phyloP scores from a whole-genome alignment of 108 stramenopile species.

The Fistulifera solaris region DNA sequence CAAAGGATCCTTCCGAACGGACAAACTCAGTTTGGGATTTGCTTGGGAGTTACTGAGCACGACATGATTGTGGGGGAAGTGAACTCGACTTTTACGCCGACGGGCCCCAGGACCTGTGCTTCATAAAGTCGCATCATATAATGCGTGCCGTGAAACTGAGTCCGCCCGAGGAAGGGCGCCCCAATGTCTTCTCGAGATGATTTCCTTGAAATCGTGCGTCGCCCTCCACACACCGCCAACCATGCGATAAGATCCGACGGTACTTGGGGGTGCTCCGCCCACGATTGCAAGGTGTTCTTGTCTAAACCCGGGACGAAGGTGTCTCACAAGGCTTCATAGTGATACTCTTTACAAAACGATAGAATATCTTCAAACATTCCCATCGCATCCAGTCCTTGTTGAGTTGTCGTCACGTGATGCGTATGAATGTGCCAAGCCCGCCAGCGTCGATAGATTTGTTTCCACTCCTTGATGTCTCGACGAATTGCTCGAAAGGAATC shows the following conservation, averaged over 20 bases:
- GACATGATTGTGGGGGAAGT: no score
- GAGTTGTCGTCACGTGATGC: slow-evolving; percentile 3
- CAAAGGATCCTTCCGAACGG: no score
- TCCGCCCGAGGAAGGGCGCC: no score
- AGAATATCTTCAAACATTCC: neutral
- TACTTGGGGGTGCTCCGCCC: neutral
- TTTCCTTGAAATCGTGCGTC: neutral
- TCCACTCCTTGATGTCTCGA: neutral
- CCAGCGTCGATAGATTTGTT: slow-evolving; percentile 4
- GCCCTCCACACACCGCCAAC: slow-evolving; percentile 10
- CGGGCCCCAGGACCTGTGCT: no score
- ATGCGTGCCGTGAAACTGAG: no score
- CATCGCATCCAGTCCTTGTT: slow-evolving; percentile 7
- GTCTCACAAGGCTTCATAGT: neutral
- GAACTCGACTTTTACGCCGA: no score
- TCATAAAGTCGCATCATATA: no score
- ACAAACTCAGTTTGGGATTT: neutral
- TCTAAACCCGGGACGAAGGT: slow-evolving; percentile 5
- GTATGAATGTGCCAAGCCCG: slow-evolving; percentile 1
- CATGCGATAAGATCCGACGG: slow-evolving; percentile 11
- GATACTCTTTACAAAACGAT: no score
- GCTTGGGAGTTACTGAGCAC: neutral
- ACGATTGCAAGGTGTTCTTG: slow-evolving; percentile 1
- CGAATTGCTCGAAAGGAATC: neutral
- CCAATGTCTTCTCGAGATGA: neutral